Evolutionary conservation across 192 early-diverging fungal genomes (phyloP).

Genomic region (Chytriomyces sp.): DNA sequence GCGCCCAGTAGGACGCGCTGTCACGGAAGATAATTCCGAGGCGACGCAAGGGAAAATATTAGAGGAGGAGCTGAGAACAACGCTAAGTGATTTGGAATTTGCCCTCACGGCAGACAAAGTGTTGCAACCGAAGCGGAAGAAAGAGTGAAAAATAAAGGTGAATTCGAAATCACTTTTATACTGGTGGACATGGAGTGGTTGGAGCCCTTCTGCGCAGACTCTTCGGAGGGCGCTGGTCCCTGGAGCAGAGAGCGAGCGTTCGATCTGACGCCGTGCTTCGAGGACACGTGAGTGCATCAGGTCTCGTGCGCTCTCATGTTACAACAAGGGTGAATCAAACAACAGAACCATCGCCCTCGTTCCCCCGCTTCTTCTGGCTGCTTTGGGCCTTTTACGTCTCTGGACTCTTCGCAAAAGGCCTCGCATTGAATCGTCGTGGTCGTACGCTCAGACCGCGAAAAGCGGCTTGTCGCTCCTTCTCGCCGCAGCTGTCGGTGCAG

Average conservation of each 20-base stretch:
- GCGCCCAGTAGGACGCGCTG: not conserved
- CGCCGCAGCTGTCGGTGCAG: not conserved
- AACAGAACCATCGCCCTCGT: slow-evolving; percentile 2
- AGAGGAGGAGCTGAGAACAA: slow-evolving; percentile 47
- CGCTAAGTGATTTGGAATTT: slow-evolving; percentile 45
- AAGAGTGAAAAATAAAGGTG: too few relatives aligned
- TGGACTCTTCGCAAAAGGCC: not conserved
- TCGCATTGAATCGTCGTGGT: not conserved
- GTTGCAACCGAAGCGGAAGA: not conserved
- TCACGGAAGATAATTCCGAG: slow-evolving; percentile 4
- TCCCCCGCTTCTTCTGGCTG: not conserved
- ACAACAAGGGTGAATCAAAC: not conserved
- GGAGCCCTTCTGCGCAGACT: slow-evolving; percentile 5
- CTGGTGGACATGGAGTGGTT: not conserved
- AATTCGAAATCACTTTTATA: too few relatives aligned
- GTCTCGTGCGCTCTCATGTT: too few relatives aligned
- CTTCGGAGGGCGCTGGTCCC: slow-evolving; percentile 38
- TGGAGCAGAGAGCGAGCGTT: slow-evolving; percentile 41
- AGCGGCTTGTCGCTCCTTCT: not conserved
- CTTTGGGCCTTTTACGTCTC: not conserved
- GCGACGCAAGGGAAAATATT: slow-evolving; percentile 26
- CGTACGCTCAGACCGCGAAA: not conserved
- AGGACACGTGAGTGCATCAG: slow-evolving; percentile 39
- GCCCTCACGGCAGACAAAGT: slow-evolving; percentile 31
- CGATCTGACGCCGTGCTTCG: slow-evolving; percentile 57